A percentile compares a stretch with the other conserved stretches of the same genome.
phyloP scores from a whole-genome alignment of 139 green algal genomes.

The Spirogloea muscicola region DNA sequence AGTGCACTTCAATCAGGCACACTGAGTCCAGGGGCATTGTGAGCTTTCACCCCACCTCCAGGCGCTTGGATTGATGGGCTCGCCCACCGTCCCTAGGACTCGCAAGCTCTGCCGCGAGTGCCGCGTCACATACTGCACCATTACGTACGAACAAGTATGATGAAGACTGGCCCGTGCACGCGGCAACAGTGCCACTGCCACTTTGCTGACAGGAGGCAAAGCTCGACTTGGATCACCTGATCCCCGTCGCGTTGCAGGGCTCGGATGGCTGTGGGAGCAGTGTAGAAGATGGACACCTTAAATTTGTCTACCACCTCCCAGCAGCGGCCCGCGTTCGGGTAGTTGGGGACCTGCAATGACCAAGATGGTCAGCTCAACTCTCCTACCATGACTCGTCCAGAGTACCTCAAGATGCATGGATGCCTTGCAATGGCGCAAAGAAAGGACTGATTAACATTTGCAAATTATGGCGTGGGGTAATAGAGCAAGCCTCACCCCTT shows the following conservation, averaged over 20 bases:
- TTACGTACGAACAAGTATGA: neutral
- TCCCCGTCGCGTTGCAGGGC: slow-evolving; percentile 77
- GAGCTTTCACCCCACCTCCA: slow-evolving; percentile 61
- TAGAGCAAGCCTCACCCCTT: slow-evolving; percentile 78
- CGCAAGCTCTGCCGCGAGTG: slow-evolving; percentile 58
- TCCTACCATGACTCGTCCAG: too few relatives aligned
- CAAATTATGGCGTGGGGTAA: too few relatives aligned
- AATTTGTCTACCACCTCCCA: slow-evolving; percentile 73
- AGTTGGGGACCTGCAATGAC: slow-evolving; percentile 62
- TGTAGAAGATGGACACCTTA: slow-evolving; percentile 92
- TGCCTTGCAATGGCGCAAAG: too few relatives aligned
- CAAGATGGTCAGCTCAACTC: too few relatives aligned
- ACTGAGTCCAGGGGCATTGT: too few relatives aligned
- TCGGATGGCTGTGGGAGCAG: slow-evolving; percentile 90
- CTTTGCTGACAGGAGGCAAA: slow-evolving; percentile 10
- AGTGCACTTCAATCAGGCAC: too few relatives aligned
- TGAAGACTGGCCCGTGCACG: too few relatives aligned
- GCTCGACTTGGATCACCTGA: slow-evolving; percentile 12
- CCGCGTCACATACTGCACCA: slow-evolving; percentile 47
- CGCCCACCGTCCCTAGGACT: slow-evolving; percentile 88
- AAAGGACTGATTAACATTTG: too few relatives aligned
- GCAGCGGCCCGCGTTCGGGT: slow-evolving; percentile 69
- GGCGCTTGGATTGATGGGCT: slow-evolving; percentile 96
- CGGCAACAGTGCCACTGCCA: too few relatives aligned
- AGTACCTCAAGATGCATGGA: too few relatives aligned